phyloP scores from a whole-genome alignment of 768 basidiomycete species.

The Collybia nuda region DNA sequence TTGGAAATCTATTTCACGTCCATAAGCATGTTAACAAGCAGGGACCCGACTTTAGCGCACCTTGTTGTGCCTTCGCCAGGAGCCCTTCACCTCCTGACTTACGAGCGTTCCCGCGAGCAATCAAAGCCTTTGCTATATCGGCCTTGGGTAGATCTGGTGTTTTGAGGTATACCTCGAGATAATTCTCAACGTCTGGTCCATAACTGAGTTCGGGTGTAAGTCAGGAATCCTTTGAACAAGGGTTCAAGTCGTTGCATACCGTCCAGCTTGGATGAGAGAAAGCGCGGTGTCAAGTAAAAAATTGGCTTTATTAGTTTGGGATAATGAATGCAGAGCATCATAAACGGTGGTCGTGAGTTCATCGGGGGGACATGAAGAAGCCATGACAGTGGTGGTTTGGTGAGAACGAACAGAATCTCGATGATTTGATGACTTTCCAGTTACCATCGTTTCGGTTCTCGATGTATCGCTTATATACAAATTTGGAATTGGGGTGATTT shows the following conservation, averaged over 20 bases:
- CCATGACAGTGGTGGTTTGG: slow-evolving; percentile 1
- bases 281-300: slow-evolving; percentile 51
- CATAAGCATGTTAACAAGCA: neutral
- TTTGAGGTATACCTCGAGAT: slow-evolving; percentile 62
- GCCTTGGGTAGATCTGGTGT: slow-evolving; percentile 55
- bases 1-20: slow-evolving; percentile 50
- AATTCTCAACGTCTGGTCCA: slow-evolving; percentile 62
- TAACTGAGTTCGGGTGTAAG: slow-evolving; percentile 38
- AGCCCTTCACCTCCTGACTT: slow-evolving; percentile 54
- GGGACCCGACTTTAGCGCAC: slow-evolving; percentile 26
- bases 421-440: neutral
- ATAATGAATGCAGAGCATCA: slow-evolving; percentile 46
- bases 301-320: slow-evolving; percentile 43
- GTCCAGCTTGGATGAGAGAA: slow-evolving; percentile 47
- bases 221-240: neutral
- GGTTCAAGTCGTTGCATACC: slow-evolving; percentile 31
- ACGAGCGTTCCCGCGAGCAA: slow-evolving; percentile 61
- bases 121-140: slow-evolving; percentile 52
- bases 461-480: too few species aligned
- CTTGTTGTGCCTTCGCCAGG: slow-evolving; percentile 58
- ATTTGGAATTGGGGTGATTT: too few species aligned
- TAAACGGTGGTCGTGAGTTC: slow-evolving; percentile 52
- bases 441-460: slow-evolving; percentile 7
- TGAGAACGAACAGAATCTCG: too few species aligned
- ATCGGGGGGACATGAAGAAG: slow-evolving; percentile 34